phyloP scores from a whole-genome alignment of 2,329 filamentous ascomycete species.

The Mycosphaerella sp. region DNA sequence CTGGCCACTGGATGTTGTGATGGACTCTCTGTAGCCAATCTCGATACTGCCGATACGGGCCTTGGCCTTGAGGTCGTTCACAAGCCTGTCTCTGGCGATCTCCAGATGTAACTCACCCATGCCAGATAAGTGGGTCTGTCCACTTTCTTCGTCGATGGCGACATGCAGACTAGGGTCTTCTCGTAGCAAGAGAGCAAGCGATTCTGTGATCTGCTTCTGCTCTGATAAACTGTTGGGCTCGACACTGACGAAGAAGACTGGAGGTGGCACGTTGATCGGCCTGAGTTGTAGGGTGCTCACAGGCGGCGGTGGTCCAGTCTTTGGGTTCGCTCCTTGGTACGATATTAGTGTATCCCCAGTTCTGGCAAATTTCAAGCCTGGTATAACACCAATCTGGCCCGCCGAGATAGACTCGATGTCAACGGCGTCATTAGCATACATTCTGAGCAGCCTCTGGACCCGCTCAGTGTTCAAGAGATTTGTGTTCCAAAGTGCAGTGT shows the following conservation, averaged over 20 bases:
- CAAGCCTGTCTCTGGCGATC: constrained; percentile 79
- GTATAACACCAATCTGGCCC: constrained; percentile 90
- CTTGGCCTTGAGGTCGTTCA: constrained; percentile 83
- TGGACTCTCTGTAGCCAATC: constrained; percentile 87
- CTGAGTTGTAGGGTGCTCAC: constrained; percentile 73
- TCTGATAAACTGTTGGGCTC: constrained; percentile 73
- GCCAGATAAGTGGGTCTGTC: constrained; percentile 85
- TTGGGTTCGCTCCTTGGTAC: constrained; percentile 56
- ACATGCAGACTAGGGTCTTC: constrained; percentile 92
- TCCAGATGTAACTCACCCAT: constrained; percentile 97
- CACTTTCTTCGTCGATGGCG: constrained; percentile 78
- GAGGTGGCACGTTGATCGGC: constrained; percentile 82
- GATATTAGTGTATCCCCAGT: constrained; percentile 89
- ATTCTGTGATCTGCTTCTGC: constrained; percentile 71
- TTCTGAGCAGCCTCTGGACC: constrained; percentile 74
- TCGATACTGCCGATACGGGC: constrained; percentile 82
- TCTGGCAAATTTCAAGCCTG: constrained; percentile 81
- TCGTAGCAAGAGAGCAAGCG: constrained; percentile 69
- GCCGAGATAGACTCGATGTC: constrained; percentile 74
- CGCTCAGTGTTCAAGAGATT: constrained; percentile 73
- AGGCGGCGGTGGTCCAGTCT: constrained; percentile 59
- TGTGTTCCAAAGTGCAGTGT: constrained; percentile 77
- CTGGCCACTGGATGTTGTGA: constrained; percentile 53
- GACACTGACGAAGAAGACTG: constrained; percentile 93
- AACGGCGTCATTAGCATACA: constrained; percentile 81